These are phyloP conservation scores for Lichtheimia corymbifera DNA, from an alignment of 371 early-diverging fungal genomes.

Conservation along the genomic window DNA sequence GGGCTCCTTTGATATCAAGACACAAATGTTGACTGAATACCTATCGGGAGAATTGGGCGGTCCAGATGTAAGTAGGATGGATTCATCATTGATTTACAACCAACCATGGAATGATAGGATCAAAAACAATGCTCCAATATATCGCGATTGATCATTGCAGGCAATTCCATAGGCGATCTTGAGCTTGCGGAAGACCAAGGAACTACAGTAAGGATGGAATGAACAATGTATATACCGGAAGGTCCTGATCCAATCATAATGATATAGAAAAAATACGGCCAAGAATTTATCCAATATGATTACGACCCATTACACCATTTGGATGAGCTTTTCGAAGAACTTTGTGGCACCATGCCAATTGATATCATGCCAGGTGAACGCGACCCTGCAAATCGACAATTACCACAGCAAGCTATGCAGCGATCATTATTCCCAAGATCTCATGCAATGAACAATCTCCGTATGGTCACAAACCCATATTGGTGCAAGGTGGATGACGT, in stretches of 20 bases:
- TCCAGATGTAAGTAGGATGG: constrained; percentile 29
- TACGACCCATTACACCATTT: constrained; percentile 47
- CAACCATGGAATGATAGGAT: constrained; percentile 33
- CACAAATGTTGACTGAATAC: constrained; percentile 77
- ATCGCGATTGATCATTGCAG: constrained; percentile 72
- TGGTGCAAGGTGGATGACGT: constrained; percentile 66
- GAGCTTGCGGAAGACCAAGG: constrained; percentile 25
- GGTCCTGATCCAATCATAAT: not conserved
- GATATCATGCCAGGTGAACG: constrained; percentile 84
- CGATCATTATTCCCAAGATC: constrained; percentile 65
- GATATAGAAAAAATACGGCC: constrained; percentile 56
- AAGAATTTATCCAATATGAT: constrained; percentile 49
- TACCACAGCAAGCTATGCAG: constrained; percentile 90
- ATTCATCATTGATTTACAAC: not conserved
- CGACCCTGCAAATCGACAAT: constrained; percentile 76
- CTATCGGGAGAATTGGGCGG: constrained; percentile 78
- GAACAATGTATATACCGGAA: not conserved
- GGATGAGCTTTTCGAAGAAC: constrained; percentile 61
- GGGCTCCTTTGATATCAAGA: constrained; percentile 46
- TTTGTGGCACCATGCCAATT: constrained; percentile 64
- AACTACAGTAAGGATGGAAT: not conserved
- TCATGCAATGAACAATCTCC: constrained; percentile 59
- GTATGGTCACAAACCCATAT: constrained; percentile 80
- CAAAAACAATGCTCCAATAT: constrained; percentile 55
- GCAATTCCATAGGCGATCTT: constrained; percentile 64